phyloP scores from a whole-genome alignment of 441 rosid genomes.

The Viola pubescens region DNA sequence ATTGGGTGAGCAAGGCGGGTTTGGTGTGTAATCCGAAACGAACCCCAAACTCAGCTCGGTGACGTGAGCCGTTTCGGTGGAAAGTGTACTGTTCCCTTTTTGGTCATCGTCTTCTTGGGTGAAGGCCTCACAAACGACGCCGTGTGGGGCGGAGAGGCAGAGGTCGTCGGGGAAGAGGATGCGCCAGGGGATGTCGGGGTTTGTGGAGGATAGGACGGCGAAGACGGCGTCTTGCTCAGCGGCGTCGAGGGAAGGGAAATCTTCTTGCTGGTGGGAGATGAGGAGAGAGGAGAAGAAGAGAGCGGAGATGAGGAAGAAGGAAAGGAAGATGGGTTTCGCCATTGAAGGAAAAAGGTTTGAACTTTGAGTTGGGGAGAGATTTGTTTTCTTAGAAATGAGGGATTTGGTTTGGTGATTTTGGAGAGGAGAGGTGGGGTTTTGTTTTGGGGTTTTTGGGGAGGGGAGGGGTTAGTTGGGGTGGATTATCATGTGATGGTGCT shows the following conservation, averaged over 20 bases:
- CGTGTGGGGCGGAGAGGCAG: constrained; percentile 59
- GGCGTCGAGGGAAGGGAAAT: constrained; percentile 27
- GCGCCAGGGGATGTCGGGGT: constrained; percentile 51
- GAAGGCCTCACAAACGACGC: constrained; percentile 49
- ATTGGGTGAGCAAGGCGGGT: constrained; percentile 51
- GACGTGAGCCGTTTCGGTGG: constrained; percentile 32
- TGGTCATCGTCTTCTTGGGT: constrained; percentile 8
- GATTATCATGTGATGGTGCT: no score
- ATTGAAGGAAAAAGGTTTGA: not conserved
- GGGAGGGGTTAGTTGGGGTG: not conserved
- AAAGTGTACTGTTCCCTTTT: not conserved
- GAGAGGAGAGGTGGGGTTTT: not conserved
- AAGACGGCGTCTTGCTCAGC: constrained; percentile 49
- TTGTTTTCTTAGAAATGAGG: not conserved
- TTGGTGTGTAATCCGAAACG: constrained; percentile 52
- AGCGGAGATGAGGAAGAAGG: constrained; percentile 12
- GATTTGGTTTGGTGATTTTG: not conserved
- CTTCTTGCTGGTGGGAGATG: constrained; percentile 12
- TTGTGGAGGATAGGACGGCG: constrained; percentile 40
- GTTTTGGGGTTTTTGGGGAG: not conserved
- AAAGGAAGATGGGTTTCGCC: constrained; percentile 7
- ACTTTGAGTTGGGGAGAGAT: not conserved
- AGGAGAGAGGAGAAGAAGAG: constrained; percentile 8
- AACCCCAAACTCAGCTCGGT: constrained; percentile 53
- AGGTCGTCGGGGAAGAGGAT: constrained; percentile 49